Conservation (phyloP, 1,284 basidiomycete species). For the Gymnopus androsaceus region DNA sequence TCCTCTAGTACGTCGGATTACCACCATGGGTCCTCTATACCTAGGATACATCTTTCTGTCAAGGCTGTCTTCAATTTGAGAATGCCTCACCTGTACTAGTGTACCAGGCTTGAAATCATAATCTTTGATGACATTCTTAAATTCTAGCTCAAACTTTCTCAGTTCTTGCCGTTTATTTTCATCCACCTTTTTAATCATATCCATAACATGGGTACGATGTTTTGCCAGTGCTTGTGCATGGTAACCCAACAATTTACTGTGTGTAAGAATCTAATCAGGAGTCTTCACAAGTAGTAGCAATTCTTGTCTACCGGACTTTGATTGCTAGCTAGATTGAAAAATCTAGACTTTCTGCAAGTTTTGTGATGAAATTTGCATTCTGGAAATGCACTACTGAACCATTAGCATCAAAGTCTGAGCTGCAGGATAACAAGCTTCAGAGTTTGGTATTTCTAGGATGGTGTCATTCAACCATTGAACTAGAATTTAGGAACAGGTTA, state of each 20-base stretch:
- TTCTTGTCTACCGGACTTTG: no score
- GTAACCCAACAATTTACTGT: conserved; percentile 20
- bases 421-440: no score
- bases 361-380: no score
- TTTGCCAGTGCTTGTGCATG: conserved; percentile 24
- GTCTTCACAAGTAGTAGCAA: conserved; percentile 20
- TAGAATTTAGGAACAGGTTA: no score
- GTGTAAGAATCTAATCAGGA: conserved; percentile 16
- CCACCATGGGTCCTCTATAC: conserved; percentile 19
- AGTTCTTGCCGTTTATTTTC: conserved; percentile 15
- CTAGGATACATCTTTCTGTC: conserved; percentile 14
- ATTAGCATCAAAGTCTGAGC: no score
- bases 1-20: conserved; percentile 21
- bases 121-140: conserved; percentile 14
- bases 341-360: no score
- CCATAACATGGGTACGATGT: conserved; percentile 16
- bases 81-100: conserved; percentile 23
- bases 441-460: no score
- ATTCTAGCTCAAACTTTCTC: neutral
- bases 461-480: no score
- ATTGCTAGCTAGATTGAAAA: no score
- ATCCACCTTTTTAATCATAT: conserved; percentile 16
- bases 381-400: no score
- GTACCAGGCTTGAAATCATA: conserved; percentile 2
- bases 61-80: conserved; percentile 25